Conservation (phyloP, 1,284 basidiomycete species). For the Tetrapyrgos nigripes region DNA sequence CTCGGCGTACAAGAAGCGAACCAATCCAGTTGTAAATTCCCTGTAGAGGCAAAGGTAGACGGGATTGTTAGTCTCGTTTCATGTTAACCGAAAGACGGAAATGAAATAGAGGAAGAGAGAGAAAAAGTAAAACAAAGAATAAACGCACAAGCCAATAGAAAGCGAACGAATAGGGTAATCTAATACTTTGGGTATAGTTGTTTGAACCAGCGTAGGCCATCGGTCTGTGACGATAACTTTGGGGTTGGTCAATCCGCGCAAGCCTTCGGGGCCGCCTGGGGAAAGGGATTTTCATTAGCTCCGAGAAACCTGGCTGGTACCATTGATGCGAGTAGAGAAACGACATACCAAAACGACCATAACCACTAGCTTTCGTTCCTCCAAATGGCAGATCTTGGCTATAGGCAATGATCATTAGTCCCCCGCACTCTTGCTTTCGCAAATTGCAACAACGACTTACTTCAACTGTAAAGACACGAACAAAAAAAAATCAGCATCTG, state of each 20-base stretch:
- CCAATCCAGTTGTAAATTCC: slow-evolving; percentile 80
- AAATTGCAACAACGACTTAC: slow-evolving; percentile 43
- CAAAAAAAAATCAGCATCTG: slow-evolving; percentile 1
- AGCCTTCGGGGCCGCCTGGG: slow-evolving; percentile 88
- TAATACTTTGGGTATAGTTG: slow-evolving; percentile 84
- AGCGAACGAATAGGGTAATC: slow-evolving; percentile 89
- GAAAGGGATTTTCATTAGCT: neutral
- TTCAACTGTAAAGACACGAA: slow-evolving; percentile 62
- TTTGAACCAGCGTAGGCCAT: slow-evolving; percentile 84
- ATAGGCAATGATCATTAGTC: slow-evolving; percentile 25
- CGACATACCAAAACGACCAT: slow-evolving; percentile 82
- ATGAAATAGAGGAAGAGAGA: neutral
- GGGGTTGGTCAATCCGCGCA: slow-evolving; percentile 84
- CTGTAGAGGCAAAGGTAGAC: slow-evolving; percentile 57
- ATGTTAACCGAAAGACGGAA: no score
- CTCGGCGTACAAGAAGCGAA: slow-evolving; percentile 78
- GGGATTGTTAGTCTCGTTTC: no score
- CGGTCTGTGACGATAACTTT: slow-evolving; percentile 90
- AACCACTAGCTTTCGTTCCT: slow-evolving; percentile 88
- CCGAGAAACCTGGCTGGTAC: neutral
- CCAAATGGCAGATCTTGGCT: slow-evolving; percentile 97
- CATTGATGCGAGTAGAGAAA: no score
- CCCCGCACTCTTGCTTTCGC: slow-evolving; percentile 15
- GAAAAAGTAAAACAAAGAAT: slow-evolving; percentile 15
- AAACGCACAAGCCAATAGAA: slow-evolving; percentile 79